Evolutionary conservation across 2,329 filamentous ascomycete species (phyloP), one percentile per base, ranked within the genome.

Genomic region (Ascochyta pisi): DNA sequence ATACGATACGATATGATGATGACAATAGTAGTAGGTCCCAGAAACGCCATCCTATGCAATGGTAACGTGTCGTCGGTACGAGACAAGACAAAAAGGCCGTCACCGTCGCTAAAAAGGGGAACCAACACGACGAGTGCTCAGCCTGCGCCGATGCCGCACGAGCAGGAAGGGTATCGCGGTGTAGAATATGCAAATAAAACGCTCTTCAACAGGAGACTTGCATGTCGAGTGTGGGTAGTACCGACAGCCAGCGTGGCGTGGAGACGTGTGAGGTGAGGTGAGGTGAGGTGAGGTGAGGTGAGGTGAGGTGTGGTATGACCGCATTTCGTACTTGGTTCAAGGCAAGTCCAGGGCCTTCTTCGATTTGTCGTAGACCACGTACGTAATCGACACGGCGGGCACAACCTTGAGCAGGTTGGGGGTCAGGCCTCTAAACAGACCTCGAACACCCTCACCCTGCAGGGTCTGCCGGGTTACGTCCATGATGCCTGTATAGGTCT

Each of bases 371-470:
- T 78, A 78, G 3, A 77, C 76, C 24, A 78, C 76, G 38, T 77
- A 78, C 3, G 76, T 77, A 73, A 99, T 98, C 68, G 92, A 96
- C 50, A 99, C 89, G 27, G 95, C 92, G 2, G 95, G 95, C 9
- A 95, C 92, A 33, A 99, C 95, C 81, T 99, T 99, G 66, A 99
- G 82, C 35, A 99, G 81, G 73, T 98, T 99, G 5, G 95, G 95
- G 38, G 94, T 96, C 62, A 98, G 81, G 1, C 95, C 95, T 77
- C 96, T 96, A 82, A 96, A 99, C 54, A 99, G 81, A 2, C 95
- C 95, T 56, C 90, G 84, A 34, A 90, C 74, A 1, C 95, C 95
- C 77, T 99, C 95, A 45, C 89, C 86, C 65, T 87, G 83, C 33
- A 96, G 79, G 8, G 95, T 99, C 77, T 90, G 91, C 50, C 84